Conservation (phyloP, 2,329 filamentous ascomycete species). For the Pseudogymnoascus sp. region DNA sequence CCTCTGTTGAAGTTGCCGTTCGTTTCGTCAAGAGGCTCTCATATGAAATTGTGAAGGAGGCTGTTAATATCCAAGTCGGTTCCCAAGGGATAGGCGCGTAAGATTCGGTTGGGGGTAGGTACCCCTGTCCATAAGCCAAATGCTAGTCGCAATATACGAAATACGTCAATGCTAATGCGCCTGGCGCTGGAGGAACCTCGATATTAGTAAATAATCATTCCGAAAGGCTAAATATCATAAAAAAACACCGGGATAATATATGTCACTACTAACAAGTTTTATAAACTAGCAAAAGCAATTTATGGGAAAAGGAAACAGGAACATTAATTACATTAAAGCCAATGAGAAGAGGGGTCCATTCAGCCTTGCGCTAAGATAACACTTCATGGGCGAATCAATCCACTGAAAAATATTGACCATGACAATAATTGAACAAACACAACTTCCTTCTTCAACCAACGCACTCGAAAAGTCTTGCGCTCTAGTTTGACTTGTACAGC, state of each 20-base stretch:
- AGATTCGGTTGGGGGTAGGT: conserved; percentile 10
- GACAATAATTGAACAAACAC: not conserved
- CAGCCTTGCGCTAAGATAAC: conserved; percentile 11
- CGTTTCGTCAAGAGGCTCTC: not conserved
- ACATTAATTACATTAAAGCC: not conserved
- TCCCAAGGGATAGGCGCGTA: conserved; percentile 5
- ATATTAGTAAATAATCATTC: not conserved
- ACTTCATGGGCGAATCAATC: not conserved
- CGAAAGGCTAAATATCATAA: not conserved
- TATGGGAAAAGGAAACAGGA: not conserved
- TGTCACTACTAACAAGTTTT: not conserved
- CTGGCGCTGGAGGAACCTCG: conserved; percentile 23
- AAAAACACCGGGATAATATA: not conserved
- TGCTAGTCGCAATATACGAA: not conserved
- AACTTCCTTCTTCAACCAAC: not conserved
- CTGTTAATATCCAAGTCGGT: conserved; percentile 4
- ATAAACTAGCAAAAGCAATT: not conserved
- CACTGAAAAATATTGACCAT: conserved; percentile 8
- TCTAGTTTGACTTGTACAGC: not conserved
- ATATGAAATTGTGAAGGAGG: conserved; percentile 7
- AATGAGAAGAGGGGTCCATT: conserved; percentile 4
- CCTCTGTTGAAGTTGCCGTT: conserved; percentile 13
- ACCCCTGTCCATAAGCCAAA: conserved; percentile 5
- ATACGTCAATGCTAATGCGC: conserved; percentile 23
- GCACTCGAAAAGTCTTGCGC: not conserved